Evolutionary conservation across 2,329 filamentous ascomycete genomes (phyloP).

Genomic region (Magnaporthiopsis rhizophila): DNA sequence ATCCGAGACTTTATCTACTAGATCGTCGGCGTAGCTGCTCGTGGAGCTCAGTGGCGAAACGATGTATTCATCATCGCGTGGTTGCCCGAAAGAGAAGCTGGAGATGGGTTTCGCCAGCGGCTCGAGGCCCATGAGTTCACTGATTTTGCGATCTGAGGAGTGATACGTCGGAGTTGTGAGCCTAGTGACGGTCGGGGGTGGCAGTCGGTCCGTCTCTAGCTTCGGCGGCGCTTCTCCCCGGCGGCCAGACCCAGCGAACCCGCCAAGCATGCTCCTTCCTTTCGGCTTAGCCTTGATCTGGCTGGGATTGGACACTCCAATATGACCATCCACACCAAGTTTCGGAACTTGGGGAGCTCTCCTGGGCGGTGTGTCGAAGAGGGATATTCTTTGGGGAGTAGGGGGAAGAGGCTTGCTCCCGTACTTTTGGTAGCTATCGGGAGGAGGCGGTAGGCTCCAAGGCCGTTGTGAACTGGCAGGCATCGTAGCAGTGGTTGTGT

Average conservation of each 20-base stretch:
- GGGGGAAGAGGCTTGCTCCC: conserved; percentile 19
- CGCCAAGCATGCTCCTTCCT: background rate
- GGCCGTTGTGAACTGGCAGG: background rate
- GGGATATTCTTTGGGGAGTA: conserved; percentile 14
- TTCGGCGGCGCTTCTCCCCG: conserved; percentile 4
- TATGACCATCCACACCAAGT: conserved; percentile 7
- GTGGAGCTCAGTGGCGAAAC: conserved; percentile 11
- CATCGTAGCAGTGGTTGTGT: conserved; percentile 11
- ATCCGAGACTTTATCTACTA: conserved; percentile 13
- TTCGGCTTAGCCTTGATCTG: background rate
- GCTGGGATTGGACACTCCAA: conserved; percentile 8
- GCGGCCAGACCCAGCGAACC: background rate
- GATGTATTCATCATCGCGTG: conserved; percentile 11
- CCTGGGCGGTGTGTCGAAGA: conserved; percentile 4
- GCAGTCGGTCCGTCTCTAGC: conserved; percentile 6
- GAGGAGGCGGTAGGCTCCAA: conserved; percentile 4
- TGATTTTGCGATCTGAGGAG: conserved; percentile 29
- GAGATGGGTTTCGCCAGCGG: conserved; percentile 9
- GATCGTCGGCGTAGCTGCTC: conserved; percentile 14
- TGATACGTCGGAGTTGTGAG: conserved; percentile 17
- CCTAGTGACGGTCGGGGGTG: conserved; percentile 11
- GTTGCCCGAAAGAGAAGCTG: background rate
- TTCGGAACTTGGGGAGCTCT: conserved; percentile 13
- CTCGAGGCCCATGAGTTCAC: conserved; percentile 33
- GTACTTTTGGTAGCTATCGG: conserved; percentile 12